phyloP scores from a whole-genome alignment of 768 basidiomycete species.

The Cyathus striatus region DNA sequence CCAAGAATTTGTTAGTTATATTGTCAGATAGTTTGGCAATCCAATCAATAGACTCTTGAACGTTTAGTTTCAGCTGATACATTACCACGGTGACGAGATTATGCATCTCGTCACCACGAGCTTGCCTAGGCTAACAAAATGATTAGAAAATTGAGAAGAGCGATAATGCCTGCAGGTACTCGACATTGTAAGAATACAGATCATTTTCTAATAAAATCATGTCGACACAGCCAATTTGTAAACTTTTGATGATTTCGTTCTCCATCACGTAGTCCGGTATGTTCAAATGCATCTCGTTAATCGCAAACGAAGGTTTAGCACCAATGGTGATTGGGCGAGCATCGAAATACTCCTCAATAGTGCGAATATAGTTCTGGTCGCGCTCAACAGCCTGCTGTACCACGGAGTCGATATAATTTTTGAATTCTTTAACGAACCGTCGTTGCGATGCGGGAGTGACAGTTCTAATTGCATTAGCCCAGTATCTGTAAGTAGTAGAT shows the following conservation, averaged over 20 bases:
- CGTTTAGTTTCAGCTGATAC: conserved; percentile 30
- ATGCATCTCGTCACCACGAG: conserved; percentile 27
- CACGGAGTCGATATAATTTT: conserved; percentile 29
- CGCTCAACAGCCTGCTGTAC: conserved; percentile 39
- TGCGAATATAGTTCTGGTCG: conserved; percentile 20
- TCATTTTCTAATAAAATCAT: background rate
- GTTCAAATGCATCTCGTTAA: conserved; percentile 28
- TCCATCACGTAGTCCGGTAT: conserved; percentile 35
- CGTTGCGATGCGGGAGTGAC: conserved; percentile 15
- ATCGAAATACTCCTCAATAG: conserved; percentile 32
- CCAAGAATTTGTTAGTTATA: conserved; percentile 32
- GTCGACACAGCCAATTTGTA: conserved; percentile 28
- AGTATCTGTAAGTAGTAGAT: conserved; percentile 20
- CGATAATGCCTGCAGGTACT: no score
- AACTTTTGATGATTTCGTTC: conserved; percentile 28
- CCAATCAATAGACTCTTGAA: conserved; percentile 34
- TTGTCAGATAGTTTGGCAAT: conserved; percentile 28
- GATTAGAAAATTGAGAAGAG: conserved; percentile 8
- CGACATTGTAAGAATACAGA: no score
- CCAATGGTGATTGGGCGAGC: conserved; percentile 36
- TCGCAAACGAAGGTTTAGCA: conserved; percentile 31
- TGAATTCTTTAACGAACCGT: conserved; percentile 31
- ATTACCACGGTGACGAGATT: conserved; percentile 49
- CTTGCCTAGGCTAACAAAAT: conserved; percentile 19
- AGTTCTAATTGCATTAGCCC: conserved; percentile 19